Evolutionary conservation across 116 monocot genomes (phyloP), one percentile per base, ranked within the genome.

Genomic region (Thalassia testudinum): DNA sequence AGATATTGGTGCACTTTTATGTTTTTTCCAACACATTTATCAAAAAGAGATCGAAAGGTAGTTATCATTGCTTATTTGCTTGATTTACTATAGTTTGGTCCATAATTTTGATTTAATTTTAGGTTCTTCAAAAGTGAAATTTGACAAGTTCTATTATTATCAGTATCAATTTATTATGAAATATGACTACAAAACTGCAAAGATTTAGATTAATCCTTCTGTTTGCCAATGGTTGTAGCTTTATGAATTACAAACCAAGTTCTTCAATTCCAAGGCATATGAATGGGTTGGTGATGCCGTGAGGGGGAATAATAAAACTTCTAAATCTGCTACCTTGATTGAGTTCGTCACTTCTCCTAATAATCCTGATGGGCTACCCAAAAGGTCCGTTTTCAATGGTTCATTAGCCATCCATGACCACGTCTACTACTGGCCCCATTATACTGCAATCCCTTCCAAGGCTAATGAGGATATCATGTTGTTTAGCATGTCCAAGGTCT

Each of bases 301-400:
- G 2, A 62, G 61, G 0, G 74, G 63, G 69, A 22, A 27, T 0
- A 79, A 79, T 25, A 26, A 57, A 0, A 37, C 61, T 2, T 2
- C 76, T 25, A 24, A 60, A 0, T 37, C 61, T 0, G 17, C n/a
- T 10, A 8, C 52, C 4, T 65, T 85, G 66, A 78, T 91, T 8
- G 91, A 91, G 59, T 78, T 85, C 23, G 91, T 91, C n/a, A 81
- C 85, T 7, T 81, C 76, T 1, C 91, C 91, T 0, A 85, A 86
- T 61, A 82, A 92, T 37, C 91, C 85, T 0, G 85, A 91, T 21
- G 65, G 69, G 2, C 34, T 14, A 1, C 26, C 72, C 23, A 43
- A 54, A n/a, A 44, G 43, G 12, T 30, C 91, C 0, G 76, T 75
- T 24, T 63, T 85, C n/a, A 52, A 54, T 20, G 70, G 74, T 21